Evolutionary conservation across 306 rosid species (phyloP), one percentile per base, ranked within the genome.

Genomic region (Inga laurina): DNA sequence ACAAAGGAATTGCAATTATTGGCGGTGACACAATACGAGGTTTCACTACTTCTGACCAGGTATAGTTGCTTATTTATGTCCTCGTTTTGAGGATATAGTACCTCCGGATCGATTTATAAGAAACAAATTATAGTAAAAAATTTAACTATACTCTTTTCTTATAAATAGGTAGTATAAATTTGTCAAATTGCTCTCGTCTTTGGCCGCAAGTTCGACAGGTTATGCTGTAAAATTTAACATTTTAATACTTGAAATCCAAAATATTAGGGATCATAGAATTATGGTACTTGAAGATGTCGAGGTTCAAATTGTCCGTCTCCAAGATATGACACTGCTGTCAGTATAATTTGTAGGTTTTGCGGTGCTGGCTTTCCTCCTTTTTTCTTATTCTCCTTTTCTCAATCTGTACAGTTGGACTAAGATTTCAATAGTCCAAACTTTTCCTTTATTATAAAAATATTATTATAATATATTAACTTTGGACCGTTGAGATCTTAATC

Each of bases 1-100:
- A 94, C 74, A 92, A 85, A 82, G 98, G 99, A 54, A 86, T 96
- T 84, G 94, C 93, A 69, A 85, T 96, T 82, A 76, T 96, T 80
- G 97, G 98, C 10, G 99, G 99, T 79, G 93, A 94, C 89, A 96
- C 94, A 41, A 87, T 96, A 56, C 86, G 89, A 85, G 99, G 98
- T 75, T 96, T 92, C 86, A 94, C 97, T 57, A 78, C 94, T 24
- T 82, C 92, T 39, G 95, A 90, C n/a, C 95, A 90, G 93, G 95
- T 91, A 44, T 52, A 51, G 14, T 79, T 64, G 37, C 39, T 27
- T 10, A 35, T 76, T 65, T 54, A 54, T 69, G 30, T 76, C 67
- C 32, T 69, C 46, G 32, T 32, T 43, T 12, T 45, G 12, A 43
- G 56, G 79, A 34, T 22, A 12, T 62, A 8, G n/a, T 56, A 8